Base-by-base conservation (phyloP, 2,329 filamentous ascomycete genomes). In the Colletotrichum cuscutae region DNA sequence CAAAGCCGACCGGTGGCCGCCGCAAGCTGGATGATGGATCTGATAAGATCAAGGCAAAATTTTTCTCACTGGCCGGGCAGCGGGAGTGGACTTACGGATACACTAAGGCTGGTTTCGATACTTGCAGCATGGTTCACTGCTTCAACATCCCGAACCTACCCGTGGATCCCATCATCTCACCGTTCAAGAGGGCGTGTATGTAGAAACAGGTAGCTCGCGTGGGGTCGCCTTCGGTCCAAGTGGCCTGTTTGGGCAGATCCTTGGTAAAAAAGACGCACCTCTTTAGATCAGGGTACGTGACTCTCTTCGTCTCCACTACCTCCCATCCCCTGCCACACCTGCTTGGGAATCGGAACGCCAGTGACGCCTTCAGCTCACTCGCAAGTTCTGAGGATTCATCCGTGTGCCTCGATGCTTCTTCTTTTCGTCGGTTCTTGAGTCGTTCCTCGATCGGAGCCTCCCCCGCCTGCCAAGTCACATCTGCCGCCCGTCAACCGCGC, bases 1-100 rank as follows among this genome's bases (percentile, higher is more conserved):
- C 37, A 42, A 42, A 42, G 37, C 37, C 37, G 37, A 42, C 37
- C 37, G 37, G 37, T 42, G 37, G 37, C 13, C 37, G 37, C 37
- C 37, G 13, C 37, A 42, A 42, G 13, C 37, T 42, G 37, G 37
- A 42, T 42, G 37, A 42, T 49, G 54, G 65, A 72, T 72, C 66
- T 70, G 65, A 72, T 72, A 70, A 72, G 70, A 70, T 72, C 59
- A 49, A 72, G 19, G 28, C 46, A 66, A 56, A 46, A n/a, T 54
- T 70, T 63, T 59, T 70, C 53, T 61, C 42, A 53, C 26, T n/a
- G 24, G 65, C 28, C 54, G 69, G 52, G 22, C 56, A 26, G 52
- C 26, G 11, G 30, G 6, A 11, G n/a, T 37, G 26, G 35, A 5
- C 19, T 7, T 12, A 37, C 37, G 13, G 37, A 42, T 42, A 42